Conservation (phyloP, 345 rosid genomes). For the Dipteronia dyeriana region DNA sequence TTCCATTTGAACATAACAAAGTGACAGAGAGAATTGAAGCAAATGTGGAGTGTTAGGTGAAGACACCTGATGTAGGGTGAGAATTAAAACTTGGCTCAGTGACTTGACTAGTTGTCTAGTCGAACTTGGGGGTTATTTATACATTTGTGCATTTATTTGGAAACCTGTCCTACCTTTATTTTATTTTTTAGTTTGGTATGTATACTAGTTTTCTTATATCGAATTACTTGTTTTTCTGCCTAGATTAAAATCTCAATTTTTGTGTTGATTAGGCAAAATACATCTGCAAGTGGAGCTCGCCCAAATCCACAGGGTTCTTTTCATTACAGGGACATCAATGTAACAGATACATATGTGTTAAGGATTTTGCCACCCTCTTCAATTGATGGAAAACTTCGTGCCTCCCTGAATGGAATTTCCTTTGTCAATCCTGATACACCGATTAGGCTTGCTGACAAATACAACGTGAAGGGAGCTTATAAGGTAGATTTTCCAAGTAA, state of each 20-base stretch:
- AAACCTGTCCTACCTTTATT: not conserved
- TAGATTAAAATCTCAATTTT: not conserved
- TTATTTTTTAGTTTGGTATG: not conserved
- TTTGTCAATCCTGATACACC: slow-evolving; percentile 73
- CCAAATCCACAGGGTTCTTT: slow-evolving; percentile 97
- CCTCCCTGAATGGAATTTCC: slow-evolving; percentile 85
- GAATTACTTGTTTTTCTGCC: not conserved
- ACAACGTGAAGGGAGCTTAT: slow-evolving; percentile 74
- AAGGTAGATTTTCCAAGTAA: slow-evolving; percentile 81
- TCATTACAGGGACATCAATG: slow-evolving; percentile 85
- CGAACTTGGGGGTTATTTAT: not conserved
- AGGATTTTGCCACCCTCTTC: slow-evolving; percentile 66
- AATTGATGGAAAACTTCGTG: slow-evolving; percentile 59
- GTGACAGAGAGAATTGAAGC: not conserved
- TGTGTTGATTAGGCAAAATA: slow-evolving; percentile 66
- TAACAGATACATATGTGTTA: slow-evolving; percentile 68
- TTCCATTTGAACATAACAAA: not conserved
- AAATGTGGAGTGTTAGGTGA: not conserved
- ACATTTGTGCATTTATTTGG: not conserved
- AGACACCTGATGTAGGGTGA: not conserved
- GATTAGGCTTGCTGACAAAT: slow-evolving; percentile 69
- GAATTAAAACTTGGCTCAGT: no score
- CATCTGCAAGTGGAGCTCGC: slow-evolving; percentile 93
- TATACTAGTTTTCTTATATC: not conserved
- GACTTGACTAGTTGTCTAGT: not conserved